Conservation (phyloP, 1,139 yeast genomes). For the Saccharomycopsis hybrid region DNA sequence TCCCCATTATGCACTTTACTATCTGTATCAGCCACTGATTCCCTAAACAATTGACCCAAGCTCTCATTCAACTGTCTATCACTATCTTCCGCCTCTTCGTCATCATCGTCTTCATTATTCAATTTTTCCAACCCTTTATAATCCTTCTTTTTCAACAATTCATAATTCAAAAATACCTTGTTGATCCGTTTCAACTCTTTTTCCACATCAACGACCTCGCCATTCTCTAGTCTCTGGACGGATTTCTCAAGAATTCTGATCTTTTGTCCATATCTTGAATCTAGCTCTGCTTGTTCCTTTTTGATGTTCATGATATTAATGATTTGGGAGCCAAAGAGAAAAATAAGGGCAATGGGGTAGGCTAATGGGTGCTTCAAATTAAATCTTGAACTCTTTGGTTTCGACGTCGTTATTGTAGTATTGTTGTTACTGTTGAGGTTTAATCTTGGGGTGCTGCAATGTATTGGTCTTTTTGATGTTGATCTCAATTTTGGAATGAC, state of each 20-base stretch:
- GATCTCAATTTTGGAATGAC: too few species aligned
- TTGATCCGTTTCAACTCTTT: conserved; percentile 9
- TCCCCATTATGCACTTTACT: too few species aligned
- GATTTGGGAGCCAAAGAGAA: conserved; percentile 20
- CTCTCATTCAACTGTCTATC: conserved; percentile 6
- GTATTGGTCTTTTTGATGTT: too few species aligned
- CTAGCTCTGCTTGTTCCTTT: conserved; percentile 15
- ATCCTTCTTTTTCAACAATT: conserved; percentile 11
- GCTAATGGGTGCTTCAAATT: conserved; percentile 13
- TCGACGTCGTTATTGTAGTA: too few species aligned
- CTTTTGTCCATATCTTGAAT: conserved; percentile 10
- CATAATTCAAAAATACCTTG: conserved; percentile 6
- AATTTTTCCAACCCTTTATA: conserved; percentile 13
- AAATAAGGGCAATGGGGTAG: conserved; percentile 9
- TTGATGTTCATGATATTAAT: conserved; percentile 16
- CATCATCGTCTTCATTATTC: not conserved
- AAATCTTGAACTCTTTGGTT: too few species aligned
- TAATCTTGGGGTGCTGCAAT: too few species aligned
- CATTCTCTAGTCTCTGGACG: conserved; percentile 5
- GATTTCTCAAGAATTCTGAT: conserved; percentile 7
- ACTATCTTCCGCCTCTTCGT: conserved; percentile 1
- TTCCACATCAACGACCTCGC: conserved; percentile 6
- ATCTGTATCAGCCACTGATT: conserved; percentile 1
- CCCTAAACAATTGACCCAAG: conserved; percentile 5
- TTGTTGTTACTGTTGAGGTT: too few species aligned